phyloP scores from a whole-genome alignment of 2,329 filamentous ascomycete genomes.

The Monilinia fructicola region DNA sequence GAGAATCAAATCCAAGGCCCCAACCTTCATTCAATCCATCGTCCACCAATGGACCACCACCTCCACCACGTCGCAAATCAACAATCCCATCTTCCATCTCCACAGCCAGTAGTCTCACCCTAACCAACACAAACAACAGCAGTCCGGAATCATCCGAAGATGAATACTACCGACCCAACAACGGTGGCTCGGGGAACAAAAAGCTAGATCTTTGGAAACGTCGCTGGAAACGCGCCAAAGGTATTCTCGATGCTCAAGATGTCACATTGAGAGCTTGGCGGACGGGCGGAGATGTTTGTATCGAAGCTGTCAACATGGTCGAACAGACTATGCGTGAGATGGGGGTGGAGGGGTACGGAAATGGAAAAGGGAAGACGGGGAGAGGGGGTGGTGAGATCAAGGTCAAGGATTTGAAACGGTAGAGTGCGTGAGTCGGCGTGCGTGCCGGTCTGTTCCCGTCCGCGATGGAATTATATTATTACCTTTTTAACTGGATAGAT shows the following conservation, averaged over 20 bases:
- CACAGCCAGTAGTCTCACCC: constrained; percentile 28
- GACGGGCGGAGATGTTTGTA: constrained; percentile 66
- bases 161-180: constrained; percentile 31
- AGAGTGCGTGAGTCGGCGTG: not conserved
- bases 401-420: constrained; percentile 40
- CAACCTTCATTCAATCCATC: constrained; percentile 6
- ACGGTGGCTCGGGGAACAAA: constrained; percentile 51
- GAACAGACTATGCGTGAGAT: constrained; percentile 52
- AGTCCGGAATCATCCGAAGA: constrained; percentile 36
- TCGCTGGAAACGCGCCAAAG: constrained; percentile 64
- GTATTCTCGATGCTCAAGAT: constrained; percentile 60
- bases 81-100: constrained; percentile 19
- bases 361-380: constrained; percentile 36
- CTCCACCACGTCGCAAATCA: constrained; percentile 31
- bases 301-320: constrained; percentile 65
- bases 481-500: not conserved
- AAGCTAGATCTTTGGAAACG: constrained; percentile 72
- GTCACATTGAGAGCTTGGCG: constrained; percentile 73
- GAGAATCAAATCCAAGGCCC: constrained; percentile 2
- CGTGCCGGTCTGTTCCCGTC: not conserved
- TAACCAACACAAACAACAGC: constrained; percentile 20
- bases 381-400: constrained; percentile 39
- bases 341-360: constrained; percentile 40
- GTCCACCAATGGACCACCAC: constrained; percentile 29
- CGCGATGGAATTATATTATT: not conserved